phyloP scores from a whole-genome alignment of 495 filamentous ascomycete species.

The Aspergillus asperescens region DNA sequence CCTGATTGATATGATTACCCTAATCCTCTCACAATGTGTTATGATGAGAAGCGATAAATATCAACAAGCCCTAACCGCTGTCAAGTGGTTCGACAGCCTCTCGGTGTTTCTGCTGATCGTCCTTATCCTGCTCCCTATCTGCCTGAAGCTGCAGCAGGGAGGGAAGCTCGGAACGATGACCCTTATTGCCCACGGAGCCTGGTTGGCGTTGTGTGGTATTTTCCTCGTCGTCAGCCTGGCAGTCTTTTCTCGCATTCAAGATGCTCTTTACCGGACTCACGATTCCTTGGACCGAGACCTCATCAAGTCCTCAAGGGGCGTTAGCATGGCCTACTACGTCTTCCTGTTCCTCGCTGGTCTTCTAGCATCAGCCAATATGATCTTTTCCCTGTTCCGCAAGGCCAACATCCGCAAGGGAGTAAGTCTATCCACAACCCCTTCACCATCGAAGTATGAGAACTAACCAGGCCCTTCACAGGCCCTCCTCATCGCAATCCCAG shows the following conservation, averaged over 20 bases:
- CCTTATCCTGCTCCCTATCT: slow-evolving; percentile 17
- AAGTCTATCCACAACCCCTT: not conserved
- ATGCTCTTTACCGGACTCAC: not conserved
- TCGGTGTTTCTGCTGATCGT: slow-evolving; percentile 4
- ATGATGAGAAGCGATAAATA: not conserved
- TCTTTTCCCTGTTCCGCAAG: slow-evolving; percentile 5
- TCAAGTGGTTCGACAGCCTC: slow-evolving; percentile 9
- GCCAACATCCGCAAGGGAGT: slow-evolving; percentile 12
- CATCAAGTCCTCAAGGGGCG: not conserved
- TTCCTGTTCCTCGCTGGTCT: slow-evolving; percentile 14
- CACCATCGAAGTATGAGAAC: not conserved
- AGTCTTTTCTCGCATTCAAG: slow-evolving; percentile 1
- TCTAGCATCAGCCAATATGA: slow-evolving; percentile 9
- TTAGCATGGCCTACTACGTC: slow-evolving; percentile 10
- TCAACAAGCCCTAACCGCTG: not conserved
- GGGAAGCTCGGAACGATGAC: slow-evolving; percentile 3
- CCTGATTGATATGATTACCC: slow-evolving; percentile 8
- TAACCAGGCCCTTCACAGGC: not conserved
- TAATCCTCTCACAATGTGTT: slow-evolving; percentile 11
- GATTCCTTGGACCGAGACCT: not conserved
- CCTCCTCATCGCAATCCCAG: not conserved
- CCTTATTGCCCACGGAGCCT: slow-evolving; percentile 4
- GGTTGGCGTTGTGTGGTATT: slow-evolving; percentile 6
- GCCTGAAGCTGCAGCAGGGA: slow-evolving; percentile 11
- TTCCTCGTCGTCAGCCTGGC: slow-evolving; percentile 11